Evolutionary conservation across 1,139 yeast species (phyloP), one percentile per base, ranked within the genome.

Genomic region (Petasospora rhodanensis): DNA sequence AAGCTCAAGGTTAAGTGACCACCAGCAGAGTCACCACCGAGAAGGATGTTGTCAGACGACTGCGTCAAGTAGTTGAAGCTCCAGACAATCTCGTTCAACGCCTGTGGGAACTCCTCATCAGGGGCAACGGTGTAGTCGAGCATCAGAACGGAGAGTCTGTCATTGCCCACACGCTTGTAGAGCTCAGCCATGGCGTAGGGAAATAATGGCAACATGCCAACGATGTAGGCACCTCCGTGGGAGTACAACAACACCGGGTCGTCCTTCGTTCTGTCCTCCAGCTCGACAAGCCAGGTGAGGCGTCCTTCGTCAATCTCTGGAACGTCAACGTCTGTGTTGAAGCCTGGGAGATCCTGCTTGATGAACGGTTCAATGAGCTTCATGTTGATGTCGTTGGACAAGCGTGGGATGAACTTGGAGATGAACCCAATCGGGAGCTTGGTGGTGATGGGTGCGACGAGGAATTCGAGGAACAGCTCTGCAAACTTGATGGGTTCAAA

Each of bases 1-100:
- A 65, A 27, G 7, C 59, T 62, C 42, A 6, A 60, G 54, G 42
- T 68, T 49, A 70, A 51, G 44, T 69, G 68, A 5, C 59, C 69
- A 11, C 76, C 76, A 18, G 70, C 69, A 4, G 74, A 68, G 43
- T 68, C 76, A 7, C 74, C 76, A 24, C 64, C 38, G 7, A 67
- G 39, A 17, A 58, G 54, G 31, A 70, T 55, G 27, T 61, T 58
- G 6, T 45, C 40, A 34, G 56, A 61, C 1, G 65, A 62, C 14
- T 54, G 42, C 10, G 56, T 45, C 30, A 70, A 49, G 14, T 51
- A 49, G 17, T 50, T 45, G 40, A 65, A 59, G 6, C 58, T 41
- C 2, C 50, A 44, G 14, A 61, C 46, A 7, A 62, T 46, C 45
- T 70, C 68, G 35, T 50, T 47, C 26, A 68, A 49, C 45, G 69